These are phyloP conservation scores for Fusarium cicatricum DNA, from an alignment of 2,329 filamentous ascomycete species.

Conservation along the genomic window DNA sequence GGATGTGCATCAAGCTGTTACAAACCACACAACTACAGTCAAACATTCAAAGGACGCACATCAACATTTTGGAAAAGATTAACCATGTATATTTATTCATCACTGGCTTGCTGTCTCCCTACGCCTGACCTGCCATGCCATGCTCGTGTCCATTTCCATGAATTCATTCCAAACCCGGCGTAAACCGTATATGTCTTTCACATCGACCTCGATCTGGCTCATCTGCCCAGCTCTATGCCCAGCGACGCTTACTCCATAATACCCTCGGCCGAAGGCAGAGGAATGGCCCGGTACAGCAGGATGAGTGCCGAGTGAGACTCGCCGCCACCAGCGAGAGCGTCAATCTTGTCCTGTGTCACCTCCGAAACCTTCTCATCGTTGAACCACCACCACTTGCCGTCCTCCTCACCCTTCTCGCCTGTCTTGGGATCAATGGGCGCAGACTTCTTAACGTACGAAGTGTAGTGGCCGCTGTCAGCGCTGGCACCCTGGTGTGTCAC, in stretches of 20 bases:
- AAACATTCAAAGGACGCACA: background rate
- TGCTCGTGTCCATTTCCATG: conserved; percentile 16
- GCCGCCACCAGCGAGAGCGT: conserved; percentile 87
- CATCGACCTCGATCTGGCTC: too few relatives aligned
- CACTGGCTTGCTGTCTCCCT: conserved; percentile 25
- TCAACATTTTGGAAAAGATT: conserved; percentile 5
- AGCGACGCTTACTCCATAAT: conserved; percentile 36
- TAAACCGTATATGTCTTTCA: background rate
- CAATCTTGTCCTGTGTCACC: conserved; percentile 90
- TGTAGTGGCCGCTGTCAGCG: conserved; percentile 98
- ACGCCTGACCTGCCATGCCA: conserved; percentile 25
- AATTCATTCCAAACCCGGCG: conserved; percentile 15
- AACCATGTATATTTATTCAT: conserved; percentile 26
- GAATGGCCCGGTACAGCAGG: conserved; percentile 78
- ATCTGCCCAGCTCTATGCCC: background rate
- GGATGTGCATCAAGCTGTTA: conserved; percentile 11
- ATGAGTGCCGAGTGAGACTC: conserved; percentile 87
- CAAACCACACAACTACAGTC: too few relatives aligned
- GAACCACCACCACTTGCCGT: conserved; percentile 99
- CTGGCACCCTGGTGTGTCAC: conserved; percentile 97
- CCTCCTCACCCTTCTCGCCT: conserved; percentile 80
- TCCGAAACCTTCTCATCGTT: conserved; percentile 98
- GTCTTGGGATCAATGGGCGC: conserved; percentile 75
- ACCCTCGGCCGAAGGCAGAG: conserved; percentile 67
- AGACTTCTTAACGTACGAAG: conserved; percentile 95